Evolutionary conservation across 2,329 filamentous ascomycete species (phyloP).

Genomic region (Gyromitra esculenta): DNA sequence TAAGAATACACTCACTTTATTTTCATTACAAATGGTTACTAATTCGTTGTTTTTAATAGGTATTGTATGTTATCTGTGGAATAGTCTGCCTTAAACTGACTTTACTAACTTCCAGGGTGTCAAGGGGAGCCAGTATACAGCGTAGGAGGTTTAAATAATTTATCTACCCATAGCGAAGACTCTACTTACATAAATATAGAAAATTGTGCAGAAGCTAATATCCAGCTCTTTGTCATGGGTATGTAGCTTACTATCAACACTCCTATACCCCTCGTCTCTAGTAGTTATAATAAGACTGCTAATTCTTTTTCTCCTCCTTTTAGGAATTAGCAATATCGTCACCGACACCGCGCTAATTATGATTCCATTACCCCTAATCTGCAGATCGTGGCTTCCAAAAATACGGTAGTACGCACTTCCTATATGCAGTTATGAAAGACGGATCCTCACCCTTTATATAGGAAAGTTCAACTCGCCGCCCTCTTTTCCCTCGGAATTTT

Average conservation of each 20-base stretch:
- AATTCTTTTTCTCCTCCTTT: not conserved
- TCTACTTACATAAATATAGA: not conserved
- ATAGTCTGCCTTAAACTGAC: not conserved
- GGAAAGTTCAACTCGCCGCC: conserved; percentile 31
- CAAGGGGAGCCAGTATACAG: conserved; percentile 53
- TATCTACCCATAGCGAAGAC: not conserved
- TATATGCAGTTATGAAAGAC: not conserved
- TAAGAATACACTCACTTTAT: conserved; percentile 54
- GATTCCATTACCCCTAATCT: conserved; percentile 58
- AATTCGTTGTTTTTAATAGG: not conserved
- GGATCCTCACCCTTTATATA: conserved; percentile 1
- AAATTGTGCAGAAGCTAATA: conserved; percentile 59
- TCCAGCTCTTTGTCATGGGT: conserved; percentile 59
- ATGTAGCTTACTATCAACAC: not conserved
- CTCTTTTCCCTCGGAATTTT: conserved; percentile 34
- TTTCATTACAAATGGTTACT: not conserved
- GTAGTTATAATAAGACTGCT: not conserved
- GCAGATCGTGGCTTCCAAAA: conserved; percentile 28
- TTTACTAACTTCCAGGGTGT: conserved; percentile 1
- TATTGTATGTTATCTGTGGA: conserved; percentile 4
- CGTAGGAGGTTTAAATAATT: conserved; percentile 48
- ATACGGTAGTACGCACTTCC: conserved; percentile 4
- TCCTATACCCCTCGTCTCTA: not conserved
- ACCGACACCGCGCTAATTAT: conserved; percentile 59
- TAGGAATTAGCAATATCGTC: conserved; percentile 58